Conservation (phyloP, 768 basidiomycete genomes). For the Mycena venus region DNA sequence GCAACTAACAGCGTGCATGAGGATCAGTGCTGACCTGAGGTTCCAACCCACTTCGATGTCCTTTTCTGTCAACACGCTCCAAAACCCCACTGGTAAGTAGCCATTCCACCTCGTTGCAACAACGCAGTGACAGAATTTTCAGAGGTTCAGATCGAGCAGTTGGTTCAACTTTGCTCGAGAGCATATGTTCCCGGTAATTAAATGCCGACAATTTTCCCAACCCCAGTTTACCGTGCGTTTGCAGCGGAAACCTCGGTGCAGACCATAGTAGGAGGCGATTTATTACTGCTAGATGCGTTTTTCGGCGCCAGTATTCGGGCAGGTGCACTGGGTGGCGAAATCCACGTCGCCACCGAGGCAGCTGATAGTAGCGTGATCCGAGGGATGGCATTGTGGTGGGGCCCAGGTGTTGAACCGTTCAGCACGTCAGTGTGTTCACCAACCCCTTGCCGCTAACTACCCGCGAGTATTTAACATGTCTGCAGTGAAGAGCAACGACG, state of each 20-base stretch:
- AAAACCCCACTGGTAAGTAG: slow-evolving; percentile 21
- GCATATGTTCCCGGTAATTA: slow-evolving; percentile 18
- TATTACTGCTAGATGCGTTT: slow-evolving; percentile 14
- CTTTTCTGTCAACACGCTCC: slow-evolving; percentile 5
- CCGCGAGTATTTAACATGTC: not conserved
- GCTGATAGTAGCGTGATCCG: slow-evolving; percentile 21
- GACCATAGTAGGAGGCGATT: slow-evolving; percentile 26
- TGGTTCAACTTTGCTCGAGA: slow-evolving; percentile 24
- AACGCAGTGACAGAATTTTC: not conserved
- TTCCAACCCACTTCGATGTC: slow-evolving; percentile 3
- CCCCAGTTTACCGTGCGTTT: not conserved
- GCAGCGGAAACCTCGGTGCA: slow-evolving; percentile 22
- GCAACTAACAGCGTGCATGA: not conserved
- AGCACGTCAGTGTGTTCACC: slow-evolving; percentile 32
- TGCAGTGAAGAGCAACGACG: slow-evolving; percentile 10
- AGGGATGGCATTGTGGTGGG: slow-evolving; percentile 33
- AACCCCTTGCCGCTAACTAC: not conserved
- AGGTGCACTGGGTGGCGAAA: slow-evolving; percentile 16
- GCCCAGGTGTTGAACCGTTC: slow-evolving; percentile 33
- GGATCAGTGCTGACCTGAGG: not conserved
- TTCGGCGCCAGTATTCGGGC: slow-evolving; percentile 30
- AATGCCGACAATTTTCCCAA: not conserved
- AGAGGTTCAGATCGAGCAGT: slow-evolving; percentile 28
- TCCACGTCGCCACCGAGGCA: slow-evolving; percentile 32
- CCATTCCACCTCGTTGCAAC: not conserved